Evolutionary conservation across 208 protist species (phyloP).

Genomic region (Trypanosoma cruzi): DNA sequence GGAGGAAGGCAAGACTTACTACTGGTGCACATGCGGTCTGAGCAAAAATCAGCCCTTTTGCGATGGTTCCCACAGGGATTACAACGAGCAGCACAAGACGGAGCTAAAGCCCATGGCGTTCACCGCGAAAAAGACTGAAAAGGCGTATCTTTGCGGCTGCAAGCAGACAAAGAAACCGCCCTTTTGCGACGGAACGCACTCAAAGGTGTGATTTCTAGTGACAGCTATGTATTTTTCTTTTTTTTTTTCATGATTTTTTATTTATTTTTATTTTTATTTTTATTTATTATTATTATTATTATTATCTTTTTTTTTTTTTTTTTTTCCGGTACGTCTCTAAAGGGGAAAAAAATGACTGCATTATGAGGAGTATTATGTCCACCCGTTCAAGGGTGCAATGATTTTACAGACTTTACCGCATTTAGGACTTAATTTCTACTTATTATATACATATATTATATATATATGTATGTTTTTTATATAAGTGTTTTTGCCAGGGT

Average conservation of each 20-base stretch:
- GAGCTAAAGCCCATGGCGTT: constrained; percentile 38
- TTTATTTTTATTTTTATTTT: background rate
- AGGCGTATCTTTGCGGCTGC: constrained; percentile 43
- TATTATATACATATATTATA: no score
- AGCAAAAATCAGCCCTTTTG: constrained; percentile 62
- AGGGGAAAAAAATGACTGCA: no score
- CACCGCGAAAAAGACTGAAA: constrained; percentile 29
- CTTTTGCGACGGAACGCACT: constrained; percentile 45
- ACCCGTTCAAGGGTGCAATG: no score
- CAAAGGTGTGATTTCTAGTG: constrained; percentile 2
- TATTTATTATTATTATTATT: background rate
- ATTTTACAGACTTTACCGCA: background rate
- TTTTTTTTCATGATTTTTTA: no score
- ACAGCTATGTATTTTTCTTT: constrained; percentile 1
- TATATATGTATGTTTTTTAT: no score
- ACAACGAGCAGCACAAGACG: constrained; percentile 39
- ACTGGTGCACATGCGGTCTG: constrained; percentile 50
- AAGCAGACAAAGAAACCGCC: constrained; percentile 41
- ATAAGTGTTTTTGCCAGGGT: no score
- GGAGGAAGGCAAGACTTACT: constrained; percentile 50
- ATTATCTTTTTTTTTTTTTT: constrained; percentile 21
- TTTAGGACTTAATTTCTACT: background rate
- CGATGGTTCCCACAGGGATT: constrained; percentile 38
- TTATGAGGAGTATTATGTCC: no score
- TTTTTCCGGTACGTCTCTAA: no score